Conservation (phyloP, 2,329 filamentous ascomycete species). For the Clonostachys rhizophaga region DNA sequence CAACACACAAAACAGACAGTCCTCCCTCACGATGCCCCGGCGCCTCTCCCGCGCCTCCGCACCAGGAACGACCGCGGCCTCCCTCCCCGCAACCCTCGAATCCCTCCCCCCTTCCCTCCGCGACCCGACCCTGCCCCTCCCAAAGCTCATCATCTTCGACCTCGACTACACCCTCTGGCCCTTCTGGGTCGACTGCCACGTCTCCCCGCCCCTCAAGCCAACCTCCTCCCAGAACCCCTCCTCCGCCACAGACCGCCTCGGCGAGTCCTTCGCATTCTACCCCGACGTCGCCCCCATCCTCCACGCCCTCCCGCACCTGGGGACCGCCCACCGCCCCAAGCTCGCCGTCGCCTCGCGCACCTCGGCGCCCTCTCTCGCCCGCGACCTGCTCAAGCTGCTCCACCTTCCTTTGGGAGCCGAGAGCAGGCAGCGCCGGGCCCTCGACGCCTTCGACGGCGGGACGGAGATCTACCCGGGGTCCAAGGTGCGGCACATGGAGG, state of each 20-base stretch:
- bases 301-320: conserved; percentile 40
- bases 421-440: conserved; percentile 3
- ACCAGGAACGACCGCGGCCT: too few species aligned
- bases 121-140: conserved; percentile 61
- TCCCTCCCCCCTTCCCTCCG: conserved; percentile 34
- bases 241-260: conserved; percentile 46
- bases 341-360: conserved; percentile 81
- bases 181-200: conserved; percentile 96
- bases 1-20: too few species aligned
- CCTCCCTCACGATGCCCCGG: too few species aligned
- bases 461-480: conserved; percentile 69
- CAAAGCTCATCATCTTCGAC: conserved; percentile 85
- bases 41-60: too few species aligned
- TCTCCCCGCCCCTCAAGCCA: conserved; percentile 64
- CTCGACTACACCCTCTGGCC: conserved; percentile 99
- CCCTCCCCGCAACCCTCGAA: conserved; percentile 1
- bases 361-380: conserved; percentile 70
- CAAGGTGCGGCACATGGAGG: conserved; percentile 83
- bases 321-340: conserved; percentile 29
- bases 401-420: conserved; percentile 37
- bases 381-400: conserved; percentile 74
- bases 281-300: conserved; percentile 64
- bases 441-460: conserved; percentile 56
- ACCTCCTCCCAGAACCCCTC: conserved; percentile 23
- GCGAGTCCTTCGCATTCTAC: conserved; percentile 71